Conservation (phyloP, 2,329 filamentous ascomycete species). For the Cyanodermella asteris region DNA sequence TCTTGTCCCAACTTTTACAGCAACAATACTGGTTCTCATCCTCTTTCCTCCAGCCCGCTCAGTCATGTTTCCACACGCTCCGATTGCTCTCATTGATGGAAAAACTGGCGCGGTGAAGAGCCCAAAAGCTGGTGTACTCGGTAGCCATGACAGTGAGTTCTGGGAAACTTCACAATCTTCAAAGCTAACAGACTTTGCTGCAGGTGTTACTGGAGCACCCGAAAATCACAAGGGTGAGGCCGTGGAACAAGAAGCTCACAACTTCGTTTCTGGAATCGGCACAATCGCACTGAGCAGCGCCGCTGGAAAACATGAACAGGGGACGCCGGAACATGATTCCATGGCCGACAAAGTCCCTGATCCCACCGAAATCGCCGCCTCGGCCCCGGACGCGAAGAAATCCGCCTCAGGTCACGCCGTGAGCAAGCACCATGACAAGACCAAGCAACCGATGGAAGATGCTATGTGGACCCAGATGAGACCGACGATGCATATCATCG, state of each 20-base stretch:
- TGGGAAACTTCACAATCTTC: too few species aligned
- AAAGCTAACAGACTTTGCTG: too few species aligned
- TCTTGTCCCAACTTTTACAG: conserved; percentile 38
- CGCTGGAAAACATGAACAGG: conserved; percentile 53
- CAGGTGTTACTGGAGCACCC: conserved; percentile 59
- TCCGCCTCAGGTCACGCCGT: conserved; percentile 29
- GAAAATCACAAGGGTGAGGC: conserved; percentile 70
- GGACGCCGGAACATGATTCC: conserved; percentile 30
- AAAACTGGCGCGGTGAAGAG: conserved; percentile 56
- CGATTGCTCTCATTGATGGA: conserved; percentile 47
- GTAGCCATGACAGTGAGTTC: conserved; percentile 53
- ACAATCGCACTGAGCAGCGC: conserved; percentile 53
- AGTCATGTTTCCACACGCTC: conserved; percentile 54
- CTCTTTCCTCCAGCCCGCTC: conserved; percentile 39
- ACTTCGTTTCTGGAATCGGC: conserved; percentile 54
- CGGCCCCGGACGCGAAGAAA: conserved; percentile 31
- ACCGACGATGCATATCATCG: conserved; percentile 45
- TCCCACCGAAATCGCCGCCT: conserved; percentile 32
- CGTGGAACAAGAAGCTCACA: conserved; percentile 62
- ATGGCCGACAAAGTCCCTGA: conserved; percentile 36
- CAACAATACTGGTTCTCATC: conserved; percentile 42
- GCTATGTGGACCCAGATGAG: conserved; percentile 58
- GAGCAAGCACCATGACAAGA: conserved; percentile 42
- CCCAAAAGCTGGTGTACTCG: conserved; percentile 52
- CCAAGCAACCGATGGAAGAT: conserved; percentile 54